A percentile compares a stretch with the other conserved stretches of the same genome.
Evolutionary conservation across 176 grass and related monocot genomes (phyloP).

Genomic region (Poa pratensis): DNA sequence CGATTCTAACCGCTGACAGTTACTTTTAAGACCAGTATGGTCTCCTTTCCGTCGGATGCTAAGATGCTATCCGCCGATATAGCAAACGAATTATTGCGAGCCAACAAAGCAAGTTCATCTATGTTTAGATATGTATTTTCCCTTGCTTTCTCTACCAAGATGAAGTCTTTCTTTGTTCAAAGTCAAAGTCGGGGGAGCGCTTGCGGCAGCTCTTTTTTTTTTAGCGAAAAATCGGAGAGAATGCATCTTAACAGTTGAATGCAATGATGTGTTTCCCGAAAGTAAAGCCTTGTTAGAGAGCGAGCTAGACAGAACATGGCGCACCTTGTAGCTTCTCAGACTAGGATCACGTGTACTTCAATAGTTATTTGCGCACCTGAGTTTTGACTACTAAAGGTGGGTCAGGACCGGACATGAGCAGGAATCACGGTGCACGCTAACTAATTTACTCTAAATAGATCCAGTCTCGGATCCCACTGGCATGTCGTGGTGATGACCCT

Average conservation of each 20-base stretch:
- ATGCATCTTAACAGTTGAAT: no score
- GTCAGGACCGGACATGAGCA: not conserved
- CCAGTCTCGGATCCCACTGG: constrained; percentile 7
- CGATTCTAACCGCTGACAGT: not conserved
- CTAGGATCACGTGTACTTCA: constrained; percentile 31
- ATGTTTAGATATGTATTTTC: no score
- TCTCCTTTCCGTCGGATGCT: constrained; percentile 18
- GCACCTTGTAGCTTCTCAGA: not conserved
- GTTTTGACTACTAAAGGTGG: constrained; percentile 42
- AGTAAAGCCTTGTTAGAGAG: no score
- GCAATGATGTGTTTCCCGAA: no score
- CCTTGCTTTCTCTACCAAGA: no score
- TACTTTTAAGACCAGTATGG: not conserved
- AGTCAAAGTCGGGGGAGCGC: no score
- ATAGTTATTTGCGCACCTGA: constrained; percentile 12
- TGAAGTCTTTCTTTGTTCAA: no score
- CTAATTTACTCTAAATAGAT: constrained; percentile 5
- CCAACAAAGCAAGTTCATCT: constrained; percentile 32
- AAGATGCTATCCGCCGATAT: not conserved
- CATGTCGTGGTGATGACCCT: constrained; percentile 8
- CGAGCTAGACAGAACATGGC: no score
- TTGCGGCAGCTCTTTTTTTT: no score
- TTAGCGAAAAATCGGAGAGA: no score
- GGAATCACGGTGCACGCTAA: constrained; percentile 1
- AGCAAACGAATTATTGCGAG: constrained; percentile 7